Evolutionary conservation across 2,329 filamentous ascomycete species (phyloP).

Genomic region (Bisporella sp.): DNA sequence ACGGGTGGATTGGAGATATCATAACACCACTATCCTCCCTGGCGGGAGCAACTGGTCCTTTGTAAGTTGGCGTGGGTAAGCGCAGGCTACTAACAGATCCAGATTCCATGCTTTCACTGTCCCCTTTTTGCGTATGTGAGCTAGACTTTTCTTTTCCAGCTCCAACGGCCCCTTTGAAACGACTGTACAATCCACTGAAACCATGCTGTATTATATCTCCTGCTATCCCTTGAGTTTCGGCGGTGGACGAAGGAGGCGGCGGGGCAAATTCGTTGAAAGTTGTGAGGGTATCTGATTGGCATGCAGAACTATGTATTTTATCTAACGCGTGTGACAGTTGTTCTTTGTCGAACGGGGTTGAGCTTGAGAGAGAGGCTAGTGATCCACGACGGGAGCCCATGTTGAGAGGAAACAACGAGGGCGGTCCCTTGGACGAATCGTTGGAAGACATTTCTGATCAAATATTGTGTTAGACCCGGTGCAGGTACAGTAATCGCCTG

Average conservation of each 20-base stretch:
- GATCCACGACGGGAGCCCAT: slow-evolving; percentile 36
- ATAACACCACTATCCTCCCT: slow-evolving; percentile 32
- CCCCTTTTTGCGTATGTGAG: slow-evolving; percentile 27
- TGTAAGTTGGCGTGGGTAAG: slow-evolving; percentile 34
- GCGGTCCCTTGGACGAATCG: slow-evolving; percentile 17
- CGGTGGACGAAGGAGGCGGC: slow-evolving; percentile 49
- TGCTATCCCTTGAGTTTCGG: slow-evolving; percentile 63
- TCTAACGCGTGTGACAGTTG: slow-evolving; percentile 72
- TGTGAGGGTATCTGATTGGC: slow-evolving; percentile 74
- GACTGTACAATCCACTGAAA: slow-evolving; percentile 81
- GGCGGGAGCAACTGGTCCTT: slow-evolving; percentile 34
- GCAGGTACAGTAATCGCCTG: no score
- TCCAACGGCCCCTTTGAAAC: slow-evolving; percentile 76
- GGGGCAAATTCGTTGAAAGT: slow-evolving; percentile 90
- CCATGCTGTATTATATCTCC: slow-evolving; percentile 77
- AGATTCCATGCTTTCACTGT: slow-evolving; percentile 37
- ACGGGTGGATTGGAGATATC: slow-evolving; percentile 26
- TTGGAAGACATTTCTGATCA: slow-evolving; percentile 22
- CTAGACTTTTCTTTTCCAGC: slow-evolving; percentile 49
- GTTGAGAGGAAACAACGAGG: slow-evolving; percentile 16
- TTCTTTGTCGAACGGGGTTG: slow-evolving; percentile 58
- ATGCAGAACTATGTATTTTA: slow-evolving; percentile 84
- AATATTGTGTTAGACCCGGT: no score
- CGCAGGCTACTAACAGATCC: slow-evolving; percentile 36
- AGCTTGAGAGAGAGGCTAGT: slow-evolving; percentile 38